A percentile compares a stretch with the other conserved stretches of the same genome.
phyloP scores from a whole-genome alignment of 2,329 filamentous ascomycete species.

The Epichloe glyceriae region DNA sequence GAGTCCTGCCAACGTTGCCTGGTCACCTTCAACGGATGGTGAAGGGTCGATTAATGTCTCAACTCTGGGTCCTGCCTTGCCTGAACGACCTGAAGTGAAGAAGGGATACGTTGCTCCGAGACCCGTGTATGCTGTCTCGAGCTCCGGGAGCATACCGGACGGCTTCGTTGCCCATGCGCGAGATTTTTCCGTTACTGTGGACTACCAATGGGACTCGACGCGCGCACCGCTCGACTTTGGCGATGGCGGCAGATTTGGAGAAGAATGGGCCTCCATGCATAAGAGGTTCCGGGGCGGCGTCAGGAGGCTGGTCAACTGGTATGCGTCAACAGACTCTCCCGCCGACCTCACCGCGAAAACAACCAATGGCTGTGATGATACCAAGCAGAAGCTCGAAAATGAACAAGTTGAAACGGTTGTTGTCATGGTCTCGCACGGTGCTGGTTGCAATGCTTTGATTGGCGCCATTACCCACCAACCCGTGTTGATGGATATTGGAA shows the following conservation, averaged over 20 bases:
- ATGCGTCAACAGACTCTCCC: slow-evolving; percentile 43
- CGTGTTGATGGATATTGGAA: slow-evolving; percentile 76
- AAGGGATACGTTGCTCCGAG: slow-evolving; percentile 59
- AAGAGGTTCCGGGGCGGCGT: slow-evolving; percentile 72
- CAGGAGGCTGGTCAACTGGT: slow-evolving; percentile 73
- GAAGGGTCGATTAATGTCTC: slow-evolving; percentile 16
- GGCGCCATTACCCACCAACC: slow-evolving; percentile 85
- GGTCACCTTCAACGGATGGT: slow-evolving; percentile 14
- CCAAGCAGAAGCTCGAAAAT: slow-evolving; percentile 32
- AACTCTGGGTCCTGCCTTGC: slow-evolving; percentile 22
- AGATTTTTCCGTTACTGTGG: slow-evolving; percentile 73
- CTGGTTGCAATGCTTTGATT: slow-evolving; percentile 90
- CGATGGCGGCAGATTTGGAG: slow-evolving; percentile 72
- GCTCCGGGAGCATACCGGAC: slow-evolving; percentile 66
- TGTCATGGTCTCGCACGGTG: slow-evolving; percentile 83
- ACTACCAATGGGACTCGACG: slow-evolving; percentile 95
- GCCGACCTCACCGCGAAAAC: slow-evolving; percentile 37
- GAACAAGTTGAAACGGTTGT: slow-evolving; percentile 64
- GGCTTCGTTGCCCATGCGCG: slow-evolving; percentile 86
- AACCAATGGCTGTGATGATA: slow-evolving; percentile 9
- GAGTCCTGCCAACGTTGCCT: slow-evolving; percentile 11
- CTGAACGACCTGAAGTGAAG: slow-evolving; percentile 15
- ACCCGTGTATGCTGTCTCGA: slow-evolving; percentile 72
- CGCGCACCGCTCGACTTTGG: slow-evolving; percentile 68
- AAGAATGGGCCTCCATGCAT: slow-evolving; percentile 96